Percentiles rank a stretch among this genome's conserved stretches.
phyloP scores from a whole-genome alignment of 805 yeast species.

The Sugiyamaella lignohabitans region DNA sequence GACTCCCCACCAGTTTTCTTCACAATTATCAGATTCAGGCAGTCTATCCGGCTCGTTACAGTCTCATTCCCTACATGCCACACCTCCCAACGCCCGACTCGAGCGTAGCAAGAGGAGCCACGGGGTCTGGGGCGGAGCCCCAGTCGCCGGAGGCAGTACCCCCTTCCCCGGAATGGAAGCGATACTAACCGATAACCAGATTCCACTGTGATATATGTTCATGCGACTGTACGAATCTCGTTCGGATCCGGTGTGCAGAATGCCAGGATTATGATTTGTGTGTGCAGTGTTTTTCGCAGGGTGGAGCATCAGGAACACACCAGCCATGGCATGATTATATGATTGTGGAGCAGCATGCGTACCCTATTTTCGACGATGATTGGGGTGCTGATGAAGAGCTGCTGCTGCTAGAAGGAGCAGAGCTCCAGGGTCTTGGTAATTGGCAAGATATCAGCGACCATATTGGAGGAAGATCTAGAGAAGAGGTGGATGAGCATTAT shows the following conservation, averaged over 20 bases:
- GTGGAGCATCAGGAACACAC: constrained; percentile 73
- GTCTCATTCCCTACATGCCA: no score
- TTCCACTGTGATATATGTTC: constrained; percentile 83
- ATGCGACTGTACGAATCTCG: constrained; percentile 90
- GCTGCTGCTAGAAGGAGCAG: constrained; percentile 82
- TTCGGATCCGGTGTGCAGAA: constrained; percentile 84
- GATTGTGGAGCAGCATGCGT: constrained; percentile 89
- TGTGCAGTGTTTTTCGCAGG: constrained; percentile 92
- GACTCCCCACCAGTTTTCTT: no score
- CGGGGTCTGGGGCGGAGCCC: neutral
- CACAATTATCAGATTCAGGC: no score
- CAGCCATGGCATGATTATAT: constrained; percentile 91
- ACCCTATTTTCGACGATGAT: constrained; percentile 79
- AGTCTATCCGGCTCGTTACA: no score
- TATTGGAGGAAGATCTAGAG: constrained; percentile 85
- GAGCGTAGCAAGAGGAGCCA: neutral
- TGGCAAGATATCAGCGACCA: constrained; percentile 99
- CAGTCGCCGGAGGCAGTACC: neutral
- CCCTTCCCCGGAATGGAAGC: no score
- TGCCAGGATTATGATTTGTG: constrained; percentile 95
- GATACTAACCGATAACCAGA: constrained; percentile 9
- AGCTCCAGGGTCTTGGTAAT: constrained; percentile 85
- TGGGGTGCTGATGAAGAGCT: constrained; percentile 99
- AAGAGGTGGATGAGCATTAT: constrained; percentile 86
- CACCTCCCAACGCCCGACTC: no score